Conservation (phyloP, 306 rosid species). For the Sindora glabra region DNA sequence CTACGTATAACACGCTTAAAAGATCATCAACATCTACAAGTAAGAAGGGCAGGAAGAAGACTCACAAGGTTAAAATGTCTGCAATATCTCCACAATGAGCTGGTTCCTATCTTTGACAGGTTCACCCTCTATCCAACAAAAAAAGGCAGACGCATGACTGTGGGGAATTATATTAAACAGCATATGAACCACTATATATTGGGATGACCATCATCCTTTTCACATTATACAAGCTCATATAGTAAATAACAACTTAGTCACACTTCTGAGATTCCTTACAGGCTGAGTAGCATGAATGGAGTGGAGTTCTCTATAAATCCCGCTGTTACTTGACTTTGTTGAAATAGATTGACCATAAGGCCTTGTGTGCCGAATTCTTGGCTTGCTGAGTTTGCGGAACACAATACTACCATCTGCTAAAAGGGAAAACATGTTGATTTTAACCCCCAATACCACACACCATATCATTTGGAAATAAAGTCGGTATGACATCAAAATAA, state of each 20-base stretch:
- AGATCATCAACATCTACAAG: too few relatives aligned
- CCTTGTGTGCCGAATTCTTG: slow-evolving; percentile 38
- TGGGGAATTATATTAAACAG: neutral
- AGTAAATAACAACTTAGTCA: neutral
- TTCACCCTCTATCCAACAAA: slow-evolving; percentile 31
- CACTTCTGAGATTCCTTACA: slow-evolving; percentile 19
- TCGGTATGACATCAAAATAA: neutral
- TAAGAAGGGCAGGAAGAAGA: slow-evolving; percentile 1
- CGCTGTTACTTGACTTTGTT: slow-evolving; percentile 30
- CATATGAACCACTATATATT: too few relatives aligned
- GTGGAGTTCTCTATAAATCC: slow-evolving; percentile 41
- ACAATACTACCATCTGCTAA: slow-evolving; percentile 39
- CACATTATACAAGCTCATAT: neutral
- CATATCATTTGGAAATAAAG: neutral
- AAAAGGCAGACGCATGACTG: neutral
- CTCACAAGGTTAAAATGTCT: slow-evolving; percentile 59
- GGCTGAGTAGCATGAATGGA: slow-evolving; percentile 34
- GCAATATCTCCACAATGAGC: slow-evolving; percentile 54
- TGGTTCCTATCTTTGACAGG: slow-evolving; percentile 43
- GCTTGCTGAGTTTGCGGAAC: slow-evolving; percentile 40
- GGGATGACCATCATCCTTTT: neutral
- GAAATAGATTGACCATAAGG: slow-evolving; percentile 28
- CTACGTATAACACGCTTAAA: neutral
- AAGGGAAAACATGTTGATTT: neutral
- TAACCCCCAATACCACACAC: neutral